A percentile compares a stretch with the other conserved stretches of the same genome.
phyloP scores from a whole-genome alignment of 441 rosid species.

The Croton laevigatus region DNA sequence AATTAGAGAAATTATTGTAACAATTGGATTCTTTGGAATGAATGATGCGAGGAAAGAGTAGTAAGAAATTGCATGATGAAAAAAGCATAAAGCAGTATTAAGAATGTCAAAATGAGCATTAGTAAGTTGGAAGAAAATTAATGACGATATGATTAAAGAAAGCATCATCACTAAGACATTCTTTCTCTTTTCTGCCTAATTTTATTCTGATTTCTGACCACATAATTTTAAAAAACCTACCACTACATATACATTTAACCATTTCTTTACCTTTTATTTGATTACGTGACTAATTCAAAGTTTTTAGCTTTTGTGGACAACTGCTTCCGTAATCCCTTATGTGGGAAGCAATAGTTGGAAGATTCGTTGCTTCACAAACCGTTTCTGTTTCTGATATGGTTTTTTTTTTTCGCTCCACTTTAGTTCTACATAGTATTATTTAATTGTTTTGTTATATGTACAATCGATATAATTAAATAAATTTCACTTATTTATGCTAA shows the following conservation, averaged over 20 bases:
- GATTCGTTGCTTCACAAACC: no score
- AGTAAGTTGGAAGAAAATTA: not conserved
- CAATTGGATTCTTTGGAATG: not conserved
- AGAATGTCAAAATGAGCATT: constrained; percentile 10
- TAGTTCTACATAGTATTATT: no score
- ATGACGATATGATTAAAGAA: not conserved
- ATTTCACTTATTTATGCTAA: no score
- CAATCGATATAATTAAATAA: no score
- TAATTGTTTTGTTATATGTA: no score
- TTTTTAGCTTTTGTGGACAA: no score
- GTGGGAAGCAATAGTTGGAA: no score
- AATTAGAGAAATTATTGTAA: not conserved
- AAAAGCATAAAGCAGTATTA: not conserved
- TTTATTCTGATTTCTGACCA: not conserved
- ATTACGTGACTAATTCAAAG: no score
- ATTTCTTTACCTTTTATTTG: no score
- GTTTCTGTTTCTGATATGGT: no score
- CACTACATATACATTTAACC: not conserved
- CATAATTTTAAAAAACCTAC: constrained; percentile 2
- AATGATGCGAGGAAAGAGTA: not conserved
- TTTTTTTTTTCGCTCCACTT: no score
- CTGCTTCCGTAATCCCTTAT: no score
- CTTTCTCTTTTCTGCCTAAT: constrained; percentile 1
- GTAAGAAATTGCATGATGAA: not conserved
- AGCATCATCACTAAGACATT: constrained; percentile 14